phyloP scores from a whole-genome alignment of 345 rosid genomes.

The Camelina neglecta region DNA sequence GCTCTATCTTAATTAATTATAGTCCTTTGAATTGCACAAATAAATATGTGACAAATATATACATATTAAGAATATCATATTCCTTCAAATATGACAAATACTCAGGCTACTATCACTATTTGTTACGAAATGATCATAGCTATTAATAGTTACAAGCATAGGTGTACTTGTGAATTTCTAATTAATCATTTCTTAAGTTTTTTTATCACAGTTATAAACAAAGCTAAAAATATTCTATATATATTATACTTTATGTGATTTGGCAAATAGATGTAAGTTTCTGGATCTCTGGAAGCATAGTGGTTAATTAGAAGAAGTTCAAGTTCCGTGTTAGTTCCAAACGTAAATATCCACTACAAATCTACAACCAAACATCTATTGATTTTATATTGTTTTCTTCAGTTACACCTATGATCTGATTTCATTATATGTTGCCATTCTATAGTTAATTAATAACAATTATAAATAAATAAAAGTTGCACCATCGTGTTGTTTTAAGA shows the following conservation, averaged over 20 bases:
- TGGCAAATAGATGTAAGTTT: not conserved
- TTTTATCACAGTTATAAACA: not conserved
- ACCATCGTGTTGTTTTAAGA: not conserved
- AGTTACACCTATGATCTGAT: not conserved
- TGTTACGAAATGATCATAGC: not conserved
- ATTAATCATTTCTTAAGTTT: not conserved
- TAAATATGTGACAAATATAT: not conserved
- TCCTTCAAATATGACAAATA: not conserved
- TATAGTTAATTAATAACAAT: too few species aligned
- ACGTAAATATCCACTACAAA: too few species aligned
- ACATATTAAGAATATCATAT: not conserved
- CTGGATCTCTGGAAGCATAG: not conserved
- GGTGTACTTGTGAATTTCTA: not conserved
- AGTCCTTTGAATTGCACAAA: too few species aligned
- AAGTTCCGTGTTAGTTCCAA: not conserved
- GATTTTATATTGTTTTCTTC: not conserved
- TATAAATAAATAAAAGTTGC: not conserved
- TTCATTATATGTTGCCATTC: too few species aligned
- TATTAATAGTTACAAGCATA: too few species aligned
- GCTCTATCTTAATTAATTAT: slow-evolving; percentile 6
- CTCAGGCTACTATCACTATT: not conserved
- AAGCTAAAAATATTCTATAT: too few species aligned
- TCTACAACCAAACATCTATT: not conserved
- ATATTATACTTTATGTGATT: too few species aligned
- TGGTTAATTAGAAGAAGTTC: too few species aligned